Evolutionary conservation across 2,329 filamentous ascomycete genomes (phyloP).

Genomic region (Verticillium isaacii): DNA sequence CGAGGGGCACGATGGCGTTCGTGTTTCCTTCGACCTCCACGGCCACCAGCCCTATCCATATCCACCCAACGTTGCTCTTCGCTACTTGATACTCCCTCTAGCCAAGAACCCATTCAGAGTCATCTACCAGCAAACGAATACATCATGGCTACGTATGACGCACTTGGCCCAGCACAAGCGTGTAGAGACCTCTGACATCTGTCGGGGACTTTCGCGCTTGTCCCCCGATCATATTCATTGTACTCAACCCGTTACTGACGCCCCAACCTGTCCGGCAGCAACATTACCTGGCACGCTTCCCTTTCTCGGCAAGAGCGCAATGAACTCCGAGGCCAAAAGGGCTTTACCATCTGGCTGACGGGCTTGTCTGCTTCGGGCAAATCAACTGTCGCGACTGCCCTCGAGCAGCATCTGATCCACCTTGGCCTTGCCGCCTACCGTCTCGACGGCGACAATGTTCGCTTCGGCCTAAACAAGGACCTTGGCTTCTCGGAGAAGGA

Average conservation of each 20-base stretch:
- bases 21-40: background rate
- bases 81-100: background rate
- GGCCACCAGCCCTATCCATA: background rate
- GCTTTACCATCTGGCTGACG: slow-evolving; percentile 97
- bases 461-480: slow-evolving; percentile 97
- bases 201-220: background rate
- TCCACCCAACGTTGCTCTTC: background rate
- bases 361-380: slow-evolving; percentile 95
- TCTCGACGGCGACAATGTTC: slow-evolving; percentile 96
- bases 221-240: background rate
- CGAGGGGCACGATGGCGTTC: background rate
- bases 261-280: slow-evolving; percentile 45
- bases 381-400: slow-evolving; percentile 91
- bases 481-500: slow-evolving; percentile 90
- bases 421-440: slow-evolving; percentile 80
- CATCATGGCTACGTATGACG: slow-evolving; percentile 2
- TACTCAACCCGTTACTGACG: background rate
- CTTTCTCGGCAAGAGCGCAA: slow-evolving; percentile 76
- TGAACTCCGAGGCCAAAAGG: slow-evolving; percentile 72
- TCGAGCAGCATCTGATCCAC: slow-evolving; percentile 94
- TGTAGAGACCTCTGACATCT: background rate
- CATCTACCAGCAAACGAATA: background rate
- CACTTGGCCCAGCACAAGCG: background rate
- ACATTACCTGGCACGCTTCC: slow-evolving; percentile 86
- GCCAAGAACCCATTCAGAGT: background rate